phyloP scores from a whole-genome alignment of 2,329 filamentous ascomycete genomes.

The Venturiaceae sp. region DNA sequence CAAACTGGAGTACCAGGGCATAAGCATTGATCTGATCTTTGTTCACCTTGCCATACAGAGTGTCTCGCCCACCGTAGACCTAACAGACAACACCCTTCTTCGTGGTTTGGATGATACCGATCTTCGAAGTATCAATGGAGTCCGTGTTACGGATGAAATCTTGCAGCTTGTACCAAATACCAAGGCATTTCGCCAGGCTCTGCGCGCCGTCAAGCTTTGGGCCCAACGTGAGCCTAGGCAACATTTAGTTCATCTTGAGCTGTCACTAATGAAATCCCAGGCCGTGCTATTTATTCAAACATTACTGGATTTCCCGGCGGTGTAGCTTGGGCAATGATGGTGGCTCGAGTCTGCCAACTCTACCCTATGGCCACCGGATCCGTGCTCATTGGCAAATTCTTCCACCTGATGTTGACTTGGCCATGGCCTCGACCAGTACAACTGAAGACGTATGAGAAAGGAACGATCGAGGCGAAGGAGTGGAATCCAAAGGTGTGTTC shows the following conservation, averaged over 20 bases:
- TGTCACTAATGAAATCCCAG: slow-evolving; percentile 19
- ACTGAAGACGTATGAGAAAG: slow-evolving; percentile 74
- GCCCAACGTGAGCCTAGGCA: slow-evolving; percentile 52
- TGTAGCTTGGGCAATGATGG: slow-evolving; percentile 96
- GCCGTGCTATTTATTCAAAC: slow-evolving; percentile 87
- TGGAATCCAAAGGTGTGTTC: slow-evolving; percentile 79
- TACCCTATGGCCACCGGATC: slow-evolving; percentile 88
- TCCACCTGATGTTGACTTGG: slow-evolving; percentile 84
- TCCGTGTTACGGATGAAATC: slow-evolving; percentile 89
- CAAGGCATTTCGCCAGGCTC: slow-evolving; percentile 78
- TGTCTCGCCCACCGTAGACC: slow-evolving; percentile 50
- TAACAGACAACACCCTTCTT: slow-evolving; percentile 76
- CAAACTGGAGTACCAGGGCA: slow-evolving; percentile 83
- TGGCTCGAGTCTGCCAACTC: slow-evolving; percentile 89
- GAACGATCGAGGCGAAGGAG: slow-evolving; percentile 69
- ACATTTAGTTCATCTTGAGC: neutral
- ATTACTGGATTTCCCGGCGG: slow-evolving; percentile 95
- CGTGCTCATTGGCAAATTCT: slow-evolving; percentile 88
- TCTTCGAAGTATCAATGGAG: slow-evolving; percentile 84
- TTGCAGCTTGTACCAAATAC: slow-evolving; percentile 79
- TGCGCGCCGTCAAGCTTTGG: slow-evolving; percentile 94
- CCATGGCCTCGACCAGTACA: slow-evolving; percentile 90
- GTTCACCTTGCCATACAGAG: slow-evolving; percentile 31
- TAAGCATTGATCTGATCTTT: slow-evolving; percentile 86
- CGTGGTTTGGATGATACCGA: slow-evolving; percentile 81